These are phyloP conservation scores for Cadophora sp. DNA, from an alignment of 2,329 filamentous ascomycete species.

Conservation along the genomic window DNA sequence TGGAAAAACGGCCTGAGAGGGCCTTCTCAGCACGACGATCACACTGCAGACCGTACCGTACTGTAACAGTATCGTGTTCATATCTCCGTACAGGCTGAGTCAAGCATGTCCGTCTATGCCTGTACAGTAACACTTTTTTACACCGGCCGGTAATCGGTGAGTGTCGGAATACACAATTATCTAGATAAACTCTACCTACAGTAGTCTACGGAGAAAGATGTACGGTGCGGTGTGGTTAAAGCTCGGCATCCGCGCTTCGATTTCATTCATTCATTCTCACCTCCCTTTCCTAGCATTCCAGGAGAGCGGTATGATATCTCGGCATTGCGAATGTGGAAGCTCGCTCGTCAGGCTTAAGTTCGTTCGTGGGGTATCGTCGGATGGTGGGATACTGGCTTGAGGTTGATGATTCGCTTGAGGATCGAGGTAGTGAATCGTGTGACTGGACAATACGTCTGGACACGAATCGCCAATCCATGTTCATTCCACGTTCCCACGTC, in stretches of 20 bases:
- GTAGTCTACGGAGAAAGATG: not conserved
- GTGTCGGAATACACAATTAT: not conserved
- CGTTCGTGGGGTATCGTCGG: not conserved
- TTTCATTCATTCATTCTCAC: not conserved
- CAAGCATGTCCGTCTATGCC: not conserved
- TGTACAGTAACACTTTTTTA: too few relatives aligned
- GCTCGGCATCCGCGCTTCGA: conserved; percentile 7
- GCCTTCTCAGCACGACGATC: conserved; percentile 12
- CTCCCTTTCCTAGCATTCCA: not conserved
- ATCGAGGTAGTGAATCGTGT: conserved; percentile 12
- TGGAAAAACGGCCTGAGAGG: not conserved
- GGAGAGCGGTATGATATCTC: not conserved
- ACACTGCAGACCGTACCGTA: not conserved
- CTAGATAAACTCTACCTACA: too few relatives aligned
- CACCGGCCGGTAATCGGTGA: not conserved
- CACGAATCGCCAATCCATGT: conserved; percentile 16
- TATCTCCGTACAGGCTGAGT: conserved; percentile 1
- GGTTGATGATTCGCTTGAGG: conserved; percentile 1
- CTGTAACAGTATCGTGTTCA: not conserved
- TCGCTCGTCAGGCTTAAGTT: not conserved
- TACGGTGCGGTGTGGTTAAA: conserved; percentile 3
- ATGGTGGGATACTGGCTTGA: not conserved
- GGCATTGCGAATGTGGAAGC: not conserved
- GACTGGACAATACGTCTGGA: conserved; percentile 9
- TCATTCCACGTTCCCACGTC: not conserved